These are phyloP conservation scores for Cladophialophora yegresii DNA, from an alignment of 2,329 filamentous ascomycete species.

Conservation along the genomic window DNA sequence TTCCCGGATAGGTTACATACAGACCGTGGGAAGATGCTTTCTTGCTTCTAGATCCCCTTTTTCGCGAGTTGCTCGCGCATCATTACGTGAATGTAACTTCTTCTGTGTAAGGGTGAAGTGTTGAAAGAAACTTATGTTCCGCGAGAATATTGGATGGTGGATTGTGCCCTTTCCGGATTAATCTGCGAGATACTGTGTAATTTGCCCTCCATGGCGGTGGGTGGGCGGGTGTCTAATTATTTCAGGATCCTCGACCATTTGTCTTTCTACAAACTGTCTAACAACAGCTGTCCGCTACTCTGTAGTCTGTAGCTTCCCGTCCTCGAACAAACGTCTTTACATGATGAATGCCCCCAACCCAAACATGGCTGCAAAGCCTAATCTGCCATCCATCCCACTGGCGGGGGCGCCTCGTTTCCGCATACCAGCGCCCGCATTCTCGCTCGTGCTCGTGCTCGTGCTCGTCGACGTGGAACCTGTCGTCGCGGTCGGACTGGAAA, in stretches of 20 bases:
- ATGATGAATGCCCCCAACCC: conserved; percentile 15
- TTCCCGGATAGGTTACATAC: too few relatives aligned
- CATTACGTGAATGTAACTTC: too few relatives aligned
- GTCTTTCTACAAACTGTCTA: not conserved
- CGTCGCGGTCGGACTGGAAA: conserved; percentile 7
- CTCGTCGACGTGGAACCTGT: conserved; percentile 1
- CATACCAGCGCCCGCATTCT: conserved; percentile 2
- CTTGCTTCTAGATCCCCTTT: too few relatives aligned
- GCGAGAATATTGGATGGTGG: too few relatives aligned
- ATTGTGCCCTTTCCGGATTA: too few relatives aligned
- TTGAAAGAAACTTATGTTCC: too few relatives aligned
- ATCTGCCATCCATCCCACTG: conserved; percentile 10
- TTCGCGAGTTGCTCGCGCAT: too few relatives aligned
- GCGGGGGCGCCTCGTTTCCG: conserved; percentile 1
- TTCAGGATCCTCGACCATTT: not conserved
- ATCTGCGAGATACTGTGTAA: too few relatives aligned
- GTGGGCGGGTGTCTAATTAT: too few relatives aligned
- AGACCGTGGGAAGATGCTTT: too few relatives aligned
- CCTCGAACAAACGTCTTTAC: not conserved
- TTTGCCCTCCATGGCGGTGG: too few relatives aligned
- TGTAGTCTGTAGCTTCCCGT: not conserved
- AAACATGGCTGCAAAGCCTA: conserved; percentile 21
- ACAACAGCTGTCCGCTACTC: not conserved
- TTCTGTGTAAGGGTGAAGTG: too few relatives aligned
- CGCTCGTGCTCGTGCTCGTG: conserved; percentile 11